Percentiles rank a stretch among this genome's conserved stretches.
Conservation (phyloP, 257 asterid species). For the Cruciata laevipes region DNA sequence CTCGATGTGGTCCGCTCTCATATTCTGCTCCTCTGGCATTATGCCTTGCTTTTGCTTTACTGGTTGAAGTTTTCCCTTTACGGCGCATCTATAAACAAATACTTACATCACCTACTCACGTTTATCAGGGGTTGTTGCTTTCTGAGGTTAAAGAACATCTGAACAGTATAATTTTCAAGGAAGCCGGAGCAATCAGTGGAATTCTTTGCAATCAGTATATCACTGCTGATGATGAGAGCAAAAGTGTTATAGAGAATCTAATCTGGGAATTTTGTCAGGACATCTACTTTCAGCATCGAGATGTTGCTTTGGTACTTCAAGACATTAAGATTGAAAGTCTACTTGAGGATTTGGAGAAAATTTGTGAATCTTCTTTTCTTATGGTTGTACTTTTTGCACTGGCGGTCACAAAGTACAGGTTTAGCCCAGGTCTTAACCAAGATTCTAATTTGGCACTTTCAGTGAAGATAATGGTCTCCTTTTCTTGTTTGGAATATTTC, state of each 20-base stretch:
- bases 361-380: slow-evolving; percentile 85
- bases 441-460: slow-evolving; percentile 45
- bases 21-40: slow-evolving; percentile 36
- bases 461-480: slow-evolving; percentile 62
- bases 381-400: slow-evolving; percentile 90
- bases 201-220: slow-evolving; percentile 73
- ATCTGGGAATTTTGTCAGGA: slow-evolving; percentile 72
- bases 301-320: slow-evolving; percentile 42
- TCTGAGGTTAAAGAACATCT: slow-evolving; percentile 51
- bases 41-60: slow-evolving; percentile 55
- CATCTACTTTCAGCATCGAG: slow-evolving; percentile 64
- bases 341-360: slow-evolving; percentile 60
- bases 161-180: slow-evolving; percentile 54
- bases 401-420: slow-evolving; percentile 67
- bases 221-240: slow-evolving; percentile 51
- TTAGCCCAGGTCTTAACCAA: slow-evolving; percentile 34
- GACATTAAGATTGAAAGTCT: slow-evolving; percentile 35
- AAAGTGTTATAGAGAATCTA: slow-evolving; percentile 51
- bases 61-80: slow-evolving; percentile 75
- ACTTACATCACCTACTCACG: slow-evolving; percentile 32
- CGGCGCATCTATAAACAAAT: slow-evolving; percentile 38
- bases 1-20: slow-evolving; percentile 63
- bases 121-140: slow-evolving; percentile 23
- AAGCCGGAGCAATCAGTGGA: slow-evolving; percentile 81
- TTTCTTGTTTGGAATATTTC: slow-evolving; percentile 93